Conservation (phyloP, 768 basidiomycete genomes). For the Russula compacta region DNA sequence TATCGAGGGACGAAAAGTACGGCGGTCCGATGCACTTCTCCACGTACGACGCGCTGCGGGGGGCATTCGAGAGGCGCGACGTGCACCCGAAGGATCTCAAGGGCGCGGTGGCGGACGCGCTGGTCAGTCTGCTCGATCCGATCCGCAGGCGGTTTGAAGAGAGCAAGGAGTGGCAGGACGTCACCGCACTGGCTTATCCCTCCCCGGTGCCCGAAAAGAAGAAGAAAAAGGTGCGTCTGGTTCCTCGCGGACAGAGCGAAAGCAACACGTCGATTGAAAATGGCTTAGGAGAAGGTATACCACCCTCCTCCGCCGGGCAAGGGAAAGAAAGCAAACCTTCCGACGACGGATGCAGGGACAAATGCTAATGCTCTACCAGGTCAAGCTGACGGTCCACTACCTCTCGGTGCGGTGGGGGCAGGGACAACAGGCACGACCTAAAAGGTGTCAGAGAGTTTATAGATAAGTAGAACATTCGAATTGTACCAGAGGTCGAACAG, state of each 20-base stretch:
- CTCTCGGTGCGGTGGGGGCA: not conserved
- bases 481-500: not conserved
- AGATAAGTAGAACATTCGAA: not conserved
- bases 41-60: slow-evolving; percentile 54
- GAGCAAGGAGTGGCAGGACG: slow-evolving; percentile 71
- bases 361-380: not conserved
- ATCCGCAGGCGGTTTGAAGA: slow-evolving; percentile 70
- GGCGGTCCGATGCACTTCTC: slow-evolving; percentile 75
- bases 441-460: not conserved
- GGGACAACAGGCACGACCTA: not conserved
- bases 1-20: slow-evolving; percentile 68
- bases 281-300: slow-evolving; percentile 62
- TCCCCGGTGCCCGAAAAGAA: slow-evolving; percentile 54
- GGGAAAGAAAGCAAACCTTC: slow-evolving; percentile 44
- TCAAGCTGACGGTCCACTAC: not conserved
- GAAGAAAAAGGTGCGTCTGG: slow-evolving; percentile 45
- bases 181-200: slow-evolving; percentile 79
- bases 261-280: not conserved
- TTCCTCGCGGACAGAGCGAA: not conserved
- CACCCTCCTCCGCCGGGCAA: slow-evolving; percentile 78
- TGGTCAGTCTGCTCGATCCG: slow-evolving; percentile 69
- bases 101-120: slow-evolving; percentile 58
- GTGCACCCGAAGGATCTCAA: slow-evolving; percentile 92
- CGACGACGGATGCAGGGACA: not conserved
- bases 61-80: slow-evolving; percentile 65